These are phyloP conservation scores for Penicillium crustosum DNA, from an alignment of 2,329 filamentous ascomycete species.

Conservation along the genomic window DNA sequence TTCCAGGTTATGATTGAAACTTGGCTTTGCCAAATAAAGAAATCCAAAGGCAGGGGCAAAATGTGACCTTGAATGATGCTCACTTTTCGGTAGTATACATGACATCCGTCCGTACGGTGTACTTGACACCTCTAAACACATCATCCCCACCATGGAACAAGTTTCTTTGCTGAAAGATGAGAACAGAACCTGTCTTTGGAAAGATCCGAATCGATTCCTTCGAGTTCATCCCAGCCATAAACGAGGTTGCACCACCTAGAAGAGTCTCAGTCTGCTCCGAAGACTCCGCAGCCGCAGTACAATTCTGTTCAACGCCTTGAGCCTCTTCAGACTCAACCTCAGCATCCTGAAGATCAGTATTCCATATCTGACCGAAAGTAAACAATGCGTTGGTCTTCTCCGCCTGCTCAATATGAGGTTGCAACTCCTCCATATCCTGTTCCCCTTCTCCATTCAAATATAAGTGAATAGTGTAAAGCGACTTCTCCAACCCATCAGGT, in stretches of 20 bases:
- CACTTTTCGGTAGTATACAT: constrained; percentile 44
- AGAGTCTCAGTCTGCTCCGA: constrained; percentile 35
- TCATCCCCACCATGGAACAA: constrained; percentile 57
- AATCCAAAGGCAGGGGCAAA: neutral
- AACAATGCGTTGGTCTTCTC: constrained; percentile 11
- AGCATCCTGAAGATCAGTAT: too few relatives aligned
- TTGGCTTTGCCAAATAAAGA: neutral
- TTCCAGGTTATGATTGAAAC: neutral
- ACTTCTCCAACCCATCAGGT: constrained; percentile 51
- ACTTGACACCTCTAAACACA: constrained; percentile 54
- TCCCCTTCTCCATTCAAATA: constrained; percentile 53
- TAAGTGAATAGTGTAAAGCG: constrained; percentile 57
- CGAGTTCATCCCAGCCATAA: constrained; percentile 39
- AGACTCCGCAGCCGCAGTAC: neutral
- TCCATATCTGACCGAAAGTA: too few relatives aligned
- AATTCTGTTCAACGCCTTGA: neutral
- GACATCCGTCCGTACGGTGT: constrained; percentile 57
- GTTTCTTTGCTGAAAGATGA: constrained; percentile 57
- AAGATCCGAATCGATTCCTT: constrained; percentile 44
- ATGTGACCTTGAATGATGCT: too few relatives aligned
- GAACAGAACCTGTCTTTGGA: constrained; percentile 53
- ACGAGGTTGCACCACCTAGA: constrained; percentile 57
- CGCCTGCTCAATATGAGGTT: constrained; percentile 19
- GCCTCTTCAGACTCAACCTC: neutral
- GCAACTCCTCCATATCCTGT: constrained; percentile 34